These are phyloP conservation scores for Stylosanthes scabra DNA, from an alignment of 331 rosid species.

Conservation along the genomic window DNA sequence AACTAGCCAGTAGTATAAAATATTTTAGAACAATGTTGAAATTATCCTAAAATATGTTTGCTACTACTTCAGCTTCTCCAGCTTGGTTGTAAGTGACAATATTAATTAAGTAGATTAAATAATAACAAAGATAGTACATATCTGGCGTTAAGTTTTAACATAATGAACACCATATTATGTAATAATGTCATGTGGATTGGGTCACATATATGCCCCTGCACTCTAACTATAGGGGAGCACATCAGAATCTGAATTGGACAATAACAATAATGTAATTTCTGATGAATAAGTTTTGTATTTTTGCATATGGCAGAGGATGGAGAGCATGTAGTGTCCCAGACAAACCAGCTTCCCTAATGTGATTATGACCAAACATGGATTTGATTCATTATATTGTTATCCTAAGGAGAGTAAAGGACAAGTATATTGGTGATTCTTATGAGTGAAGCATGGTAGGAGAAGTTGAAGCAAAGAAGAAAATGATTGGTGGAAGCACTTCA, in stretches of 20 bases:
- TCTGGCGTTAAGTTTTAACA: neutral
- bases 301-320: neutral
- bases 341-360: neutral
- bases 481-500: constrained; percentile 1
- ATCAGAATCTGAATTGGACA: neutral
- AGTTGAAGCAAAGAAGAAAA: neutral
- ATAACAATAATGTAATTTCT: too few species aligned
- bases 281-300: too few species aligned
- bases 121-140: neutral
- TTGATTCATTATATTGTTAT: constrained; percentile 30
- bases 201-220: neutral
- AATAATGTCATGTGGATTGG: neutral
- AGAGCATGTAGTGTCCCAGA: neutral
- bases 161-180: neutral
- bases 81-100: neutral
- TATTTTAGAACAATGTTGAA: too few species aligned
- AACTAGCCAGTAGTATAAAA: too few species aligned
- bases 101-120: too few species aligned
- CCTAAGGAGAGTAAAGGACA: too few species aligned
- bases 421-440: too few species aligned
- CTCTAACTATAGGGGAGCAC: neutral
- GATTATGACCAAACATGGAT: constrained; percentile 3
- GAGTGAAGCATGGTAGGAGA: constrained; percentile 49
- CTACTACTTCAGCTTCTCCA: neutral
- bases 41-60: neutral